phyloP scores from a whole-genome alignment of 2,329 filamentous ascomycete species.

The Exserohilum rostratum region DNA sequence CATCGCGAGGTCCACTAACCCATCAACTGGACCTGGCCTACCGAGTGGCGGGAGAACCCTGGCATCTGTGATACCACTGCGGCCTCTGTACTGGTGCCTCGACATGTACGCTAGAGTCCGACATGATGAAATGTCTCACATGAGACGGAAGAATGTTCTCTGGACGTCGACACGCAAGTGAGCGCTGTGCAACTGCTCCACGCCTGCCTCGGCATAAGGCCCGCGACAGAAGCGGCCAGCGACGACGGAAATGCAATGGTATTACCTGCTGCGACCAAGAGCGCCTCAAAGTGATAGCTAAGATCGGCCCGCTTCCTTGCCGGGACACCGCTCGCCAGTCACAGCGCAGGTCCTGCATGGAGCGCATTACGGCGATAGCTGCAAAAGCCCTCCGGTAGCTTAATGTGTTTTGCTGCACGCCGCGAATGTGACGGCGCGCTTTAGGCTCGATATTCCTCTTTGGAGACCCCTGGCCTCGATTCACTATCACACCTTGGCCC shows the following conservation, averaged over 20 bases:
- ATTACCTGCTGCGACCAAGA: slow-evolving; percentile 40
- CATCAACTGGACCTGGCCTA: slow-evolving; percentile 15
- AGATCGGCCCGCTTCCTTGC: slow-evolving; percentile 33
- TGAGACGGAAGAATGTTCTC: slow-evolving; percentile 16
- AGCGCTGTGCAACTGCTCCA: slow-evolving; percentile 21
- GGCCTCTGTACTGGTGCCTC: slow-evolving; percentile 15
- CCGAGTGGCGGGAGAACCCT: slow-evolving; percentile 16
- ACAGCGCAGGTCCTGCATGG: slow-evolving; percentile 31
- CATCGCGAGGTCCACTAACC: slow-evolving; percentile 14
- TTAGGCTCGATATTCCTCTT: slow-evolving; percentile 31
- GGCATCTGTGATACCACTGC: slow-evolving; percentile 36
- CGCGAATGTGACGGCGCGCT: slow-evolving; percentile 35
- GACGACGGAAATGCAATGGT: slow-evolving; percentile 29
- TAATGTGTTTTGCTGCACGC: slow-evolving; percentile 30
- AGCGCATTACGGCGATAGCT: slow-evolving; percentile 22
- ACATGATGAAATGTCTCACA: slow-evolving; percentile 21
- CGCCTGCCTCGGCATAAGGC: slow-evolving; percentile 10
- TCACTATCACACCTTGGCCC: slow-evolving; percentile 48
- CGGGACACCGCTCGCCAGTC: slow-evolving; percentile 33
- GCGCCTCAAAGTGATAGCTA: slow-evolving; percentile 35
- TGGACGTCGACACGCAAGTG: background rate
- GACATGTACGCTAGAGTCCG: slow-evolving; percentile 13
- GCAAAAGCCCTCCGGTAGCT: slow-evolving; percentile 24
- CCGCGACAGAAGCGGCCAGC: slow-evolving; percentile 18
- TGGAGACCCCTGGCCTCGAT: slow-evolving; percentile 31